phyloP scores from a whole-genome alignment of 345 rosid species.

The Garcia nutans region DNA sequence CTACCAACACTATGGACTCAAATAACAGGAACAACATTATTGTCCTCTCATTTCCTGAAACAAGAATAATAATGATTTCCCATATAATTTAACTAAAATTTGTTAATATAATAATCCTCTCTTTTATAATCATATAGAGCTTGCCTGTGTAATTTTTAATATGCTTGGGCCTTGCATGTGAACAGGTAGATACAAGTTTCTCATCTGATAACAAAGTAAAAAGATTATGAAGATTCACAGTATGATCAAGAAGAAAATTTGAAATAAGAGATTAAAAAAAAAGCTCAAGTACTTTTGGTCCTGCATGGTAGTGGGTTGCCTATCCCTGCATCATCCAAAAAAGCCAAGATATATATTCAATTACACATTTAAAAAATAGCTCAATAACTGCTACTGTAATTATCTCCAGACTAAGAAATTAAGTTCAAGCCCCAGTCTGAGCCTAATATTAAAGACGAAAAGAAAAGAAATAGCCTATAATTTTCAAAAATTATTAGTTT shows the following conservation, averaged over 20 bases:
- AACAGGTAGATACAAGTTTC: slow-evolving; percentile 65
- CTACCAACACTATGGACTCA: slow-evolving; percentile 55
- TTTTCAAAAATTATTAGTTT: background rate
- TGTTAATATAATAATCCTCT: background rate
- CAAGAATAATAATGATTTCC: background rate
- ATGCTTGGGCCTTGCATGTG: slow-evolving; percentile 47
- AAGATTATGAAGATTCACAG: background rate
- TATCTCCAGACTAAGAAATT: background rate
- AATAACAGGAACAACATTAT: slow-evolving; percentile 59
- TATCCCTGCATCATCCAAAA: slow-evolving; percentile 42
- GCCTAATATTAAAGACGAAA: no score
- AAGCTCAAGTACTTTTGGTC: slow-evolving; percentile 30
- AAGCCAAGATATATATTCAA: slow-evolving; percentile 9
- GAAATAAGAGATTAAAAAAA: background rate
- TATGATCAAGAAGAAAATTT: background rate
- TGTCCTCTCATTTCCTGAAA: slow-evolving; percentile 55
- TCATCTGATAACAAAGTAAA: slow-evolving; percentile 38
- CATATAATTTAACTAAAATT: background rate
- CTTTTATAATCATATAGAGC: background rate
- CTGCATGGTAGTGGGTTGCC: slow-evolving; percentile 66
- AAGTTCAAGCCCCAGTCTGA: no score
- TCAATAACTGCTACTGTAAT: background rate
- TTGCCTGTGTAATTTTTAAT: slow-evolving; percentile 51
- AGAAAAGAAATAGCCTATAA: background rate
- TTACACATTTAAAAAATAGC: background rate